Percentiles rank a stretch among this genome's conserved stretches.
These are phyloP conservation scores for Dichotomocladium elegans DNA, from an alignment of 371 early-diverging fungal genomes.

Conservation along the genomic window DNA sequence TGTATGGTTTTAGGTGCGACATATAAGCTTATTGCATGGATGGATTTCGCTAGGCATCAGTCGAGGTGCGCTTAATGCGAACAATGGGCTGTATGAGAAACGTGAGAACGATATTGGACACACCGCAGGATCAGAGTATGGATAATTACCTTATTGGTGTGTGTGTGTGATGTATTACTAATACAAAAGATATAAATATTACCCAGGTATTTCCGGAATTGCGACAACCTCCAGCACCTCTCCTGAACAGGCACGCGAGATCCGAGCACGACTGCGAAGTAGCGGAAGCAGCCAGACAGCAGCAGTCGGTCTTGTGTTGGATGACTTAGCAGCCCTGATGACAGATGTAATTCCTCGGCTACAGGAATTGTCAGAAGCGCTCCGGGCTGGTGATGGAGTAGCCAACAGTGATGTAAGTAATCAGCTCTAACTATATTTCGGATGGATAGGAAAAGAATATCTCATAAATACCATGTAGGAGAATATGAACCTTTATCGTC, in stretches of 20 bases:
- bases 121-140: slow-evolving; percentile 22
- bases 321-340: slow-evolving; percentile 40
- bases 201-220: slow-evolving; percentile 5
- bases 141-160: neutral
- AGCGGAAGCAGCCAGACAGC: slow-evolving; percentile 31
- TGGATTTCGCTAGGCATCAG: slow-evolving; percentile 22
- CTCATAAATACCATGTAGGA: slow-evolving; percentile 5
- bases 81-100: slow-evolving; percentile 43
- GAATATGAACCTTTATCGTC: slow-evolving; percentile 15
- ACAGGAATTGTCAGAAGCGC: slow-evolving; percentile 25
- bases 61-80: slow-evolving; percentile 42
- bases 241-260: slow-evolving; percentile 29
- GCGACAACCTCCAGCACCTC: slow-evolving; percentile 18
- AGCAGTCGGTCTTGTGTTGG: slow-evolving; percentile 39
- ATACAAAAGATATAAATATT: neutral
- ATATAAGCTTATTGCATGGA: neutral
- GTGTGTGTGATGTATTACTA: neutral
- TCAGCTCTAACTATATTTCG: too few species aligned
- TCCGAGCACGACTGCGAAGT: slow-evolving; percentile 29
- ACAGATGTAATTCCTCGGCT: slow-evolving; percentile 27
- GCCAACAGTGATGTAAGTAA: slow-evolving; percentile 14
- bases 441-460: neutral
- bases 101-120: slow-evolving; percentile 36
- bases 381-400: slow-evolving; percentile 25
- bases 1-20: neutral